Conservation (phyloP, 495 filamentous ascomycete genomes). For the Talaromyces liani region DNA sequence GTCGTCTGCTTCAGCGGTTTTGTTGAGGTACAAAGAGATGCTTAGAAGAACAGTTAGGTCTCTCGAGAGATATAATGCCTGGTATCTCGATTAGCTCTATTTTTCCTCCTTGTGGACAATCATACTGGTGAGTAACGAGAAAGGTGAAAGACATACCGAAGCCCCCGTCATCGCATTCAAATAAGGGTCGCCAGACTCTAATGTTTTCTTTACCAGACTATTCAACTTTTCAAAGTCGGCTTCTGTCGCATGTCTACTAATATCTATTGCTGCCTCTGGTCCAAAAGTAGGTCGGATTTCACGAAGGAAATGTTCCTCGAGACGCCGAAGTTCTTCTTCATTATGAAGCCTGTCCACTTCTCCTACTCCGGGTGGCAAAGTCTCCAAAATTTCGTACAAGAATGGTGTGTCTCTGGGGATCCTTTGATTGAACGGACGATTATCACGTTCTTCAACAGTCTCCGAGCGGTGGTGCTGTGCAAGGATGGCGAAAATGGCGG, state of each 20-base stretch:
- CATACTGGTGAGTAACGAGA: background rate
- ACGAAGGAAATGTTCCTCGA: background rate
- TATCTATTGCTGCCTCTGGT: background rate
- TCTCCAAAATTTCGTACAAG: background rate
- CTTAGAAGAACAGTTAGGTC: background rate
- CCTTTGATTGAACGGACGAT: background rate
- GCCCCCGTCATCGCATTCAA: background rate
- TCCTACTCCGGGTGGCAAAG: background rate
- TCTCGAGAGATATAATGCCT: background rate
- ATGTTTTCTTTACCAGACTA: background rate
- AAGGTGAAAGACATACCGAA: background rate
- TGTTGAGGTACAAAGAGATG: background rate
- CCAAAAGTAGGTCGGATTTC: background rate
- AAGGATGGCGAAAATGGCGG: background rate
- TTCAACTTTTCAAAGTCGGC: background rate
- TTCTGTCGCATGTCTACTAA: background rate
- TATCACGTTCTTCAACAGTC: background rate
- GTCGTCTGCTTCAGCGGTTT: slow-evolving; percentile 3
- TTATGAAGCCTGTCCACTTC: background rate
- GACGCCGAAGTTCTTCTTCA: background rate
- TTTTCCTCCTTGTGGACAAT: background rate
- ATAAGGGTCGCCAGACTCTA: background rate
- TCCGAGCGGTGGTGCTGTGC: background rate
- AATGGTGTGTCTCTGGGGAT: slow-evolving; percentile 1
- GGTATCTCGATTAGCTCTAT: background rate